These are phyloP conservation scores for Vitellaria paradoxa DNA, from an alignment of 179 eudicot species.

Conservation along the genomic window DNA sequence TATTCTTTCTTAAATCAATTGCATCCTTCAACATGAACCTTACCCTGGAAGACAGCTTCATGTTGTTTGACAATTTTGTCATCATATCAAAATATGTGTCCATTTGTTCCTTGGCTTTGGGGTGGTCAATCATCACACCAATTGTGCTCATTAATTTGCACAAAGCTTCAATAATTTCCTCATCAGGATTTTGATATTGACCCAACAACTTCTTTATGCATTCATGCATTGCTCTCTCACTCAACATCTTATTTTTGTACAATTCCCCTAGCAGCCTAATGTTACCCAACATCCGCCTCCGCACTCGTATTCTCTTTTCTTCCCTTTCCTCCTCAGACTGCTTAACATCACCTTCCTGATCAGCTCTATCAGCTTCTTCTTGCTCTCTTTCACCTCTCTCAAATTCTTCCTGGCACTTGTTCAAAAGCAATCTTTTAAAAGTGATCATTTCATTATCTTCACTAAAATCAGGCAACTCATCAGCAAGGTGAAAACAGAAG, in stretches of 20 bases:
- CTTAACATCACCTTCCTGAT: constrained; percentile 62
- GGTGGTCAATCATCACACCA: constrained; percentile 87
- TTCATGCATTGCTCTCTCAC: constrained; percentile 95
- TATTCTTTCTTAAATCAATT: constrained; percentile 90
- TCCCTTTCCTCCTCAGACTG: constrained; percentile 67
- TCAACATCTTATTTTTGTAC: constrained; percentile 89
- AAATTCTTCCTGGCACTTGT: constrained; percentile 94
- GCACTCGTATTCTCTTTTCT: constrained; percentile 57
- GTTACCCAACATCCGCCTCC: constrained; percentile 93
- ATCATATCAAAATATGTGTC: constrained; percentile 73
- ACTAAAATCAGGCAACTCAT: constrained; percentile 73
- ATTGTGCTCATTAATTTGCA: constrained; percentile 99
- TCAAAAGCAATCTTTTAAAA: constrained; percentile 79
- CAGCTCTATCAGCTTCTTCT: constrained; percentile 74
- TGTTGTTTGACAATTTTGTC: constrained; percentile 68
- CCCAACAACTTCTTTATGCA: constrained; percentile 85
- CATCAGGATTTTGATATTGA: constrained; percentile 68
- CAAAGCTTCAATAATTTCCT: constrained; percentile 83
- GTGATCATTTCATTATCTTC: constrained; percentile 77
- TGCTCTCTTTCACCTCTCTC: constrained; percentile 92
- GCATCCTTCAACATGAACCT: constrained; percentile 91
- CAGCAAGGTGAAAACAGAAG: constrained; percentile 74
- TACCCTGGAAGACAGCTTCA: constrained; percentile 75
- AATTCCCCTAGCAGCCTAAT: constrained; percentile 86
- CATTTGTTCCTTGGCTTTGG: constrained; percentile 82